Evolutionary conservation across 305 asterid species (phyloP).

Genomic region (Fraxinus floribunda): DNA sequence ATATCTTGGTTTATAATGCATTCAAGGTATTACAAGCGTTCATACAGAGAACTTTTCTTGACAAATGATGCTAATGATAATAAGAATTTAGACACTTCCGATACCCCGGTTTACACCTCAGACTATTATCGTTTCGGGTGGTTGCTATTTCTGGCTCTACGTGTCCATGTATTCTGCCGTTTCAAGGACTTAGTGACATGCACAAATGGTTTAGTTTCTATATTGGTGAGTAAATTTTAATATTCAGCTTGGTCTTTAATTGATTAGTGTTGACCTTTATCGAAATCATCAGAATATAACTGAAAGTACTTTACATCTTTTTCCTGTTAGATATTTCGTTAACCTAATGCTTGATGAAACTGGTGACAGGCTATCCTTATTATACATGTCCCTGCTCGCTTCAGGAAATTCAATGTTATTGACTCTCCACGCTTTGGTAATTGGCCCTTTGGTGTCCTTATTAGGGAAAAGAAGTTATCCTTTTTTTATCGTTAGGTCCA

Average conservation of each 20-base stretch:
- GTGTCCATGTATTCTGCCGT: conserved; percentile 66
- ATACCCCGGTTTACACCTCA: conserved; percentile 28
- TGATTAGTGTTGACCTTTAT: background rate
- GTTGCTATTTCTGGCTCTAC: conserved; percentile 87
- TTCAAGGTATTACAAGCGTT: conserved; percentile 81
- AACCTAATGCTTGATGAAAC: conserved; percentile 22
- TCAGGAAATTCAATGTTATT: conserved; percentile 58
- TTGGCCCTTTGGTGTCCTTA: conserved; percentile 19
- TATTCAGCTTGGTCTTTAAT: conserved; percentile 22
- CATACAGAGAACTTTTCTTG: conserved; percentile 66
- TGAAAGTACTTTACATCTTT: background rate
- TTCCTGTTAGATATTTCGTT: background rate
- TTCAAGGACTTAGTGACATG: conserved; percentile 85
- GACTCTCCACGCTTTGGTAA: conserved; percentile 75
- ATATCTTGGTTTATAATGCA: conserved; percentile 9
- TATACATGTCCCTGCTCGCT: conserved; percentile 67
- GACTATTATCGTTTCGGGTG: conserved; percentile 91
- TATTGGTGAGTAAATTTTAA: conserved; percentile 64
- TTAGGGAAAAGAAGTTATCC: background rate
- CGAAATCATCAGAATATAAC: background rate
- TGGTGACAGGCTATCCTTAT: conserved; percentile 76
- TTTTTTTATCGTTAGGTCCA: background rate
- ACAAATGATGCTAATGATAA: conserved; percentile 40
- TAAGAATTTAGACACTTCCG: conserved; percentile 41
- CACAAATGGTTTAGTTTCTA: conserved; percentile 84